phyloP scores from a whole-genome alignment of 306 rosid genomes.

The Quillaja saponaria region DNA sequence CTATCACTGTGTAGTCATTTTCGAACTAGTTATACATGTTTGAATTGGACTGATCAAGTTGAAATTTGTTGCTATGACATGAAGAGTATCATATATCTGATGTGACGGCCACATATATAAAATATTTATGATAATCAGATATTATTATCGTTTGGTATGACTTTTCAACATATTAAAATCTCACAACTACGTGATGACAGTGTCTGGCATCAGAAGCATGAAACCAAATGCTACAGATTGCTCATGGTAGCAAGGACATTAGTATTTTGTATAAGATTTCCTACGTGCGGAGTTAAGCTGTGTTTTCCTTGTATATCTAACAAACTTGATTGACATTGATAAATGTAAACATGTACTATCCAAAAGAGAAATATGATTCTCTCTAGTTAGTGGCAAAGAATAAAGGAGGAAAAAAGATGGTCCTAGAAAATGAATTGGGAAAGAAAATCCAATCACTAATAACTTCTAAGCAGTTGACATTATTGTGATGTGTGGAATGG shows the following conservation, averaged over 20 bases:
- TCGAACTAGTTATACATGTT: constrained; percentile 2
- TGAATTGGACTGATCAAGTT: constrained; percentile 16
- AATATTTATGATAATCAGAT: neutral
- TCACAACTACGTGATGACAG: neutral
- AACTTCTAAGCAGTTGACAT: too few relatives aligned
- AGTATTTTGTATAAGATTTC: neutral
- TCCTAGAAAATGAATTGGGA: too few relatives aligned
- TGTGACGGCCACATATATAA: neutral
- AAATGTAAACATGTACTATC: too few relatives aligned
- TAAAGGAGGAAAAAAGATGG: too few relatives aligned
- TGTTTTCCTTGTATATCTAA: too few relatives aligned
- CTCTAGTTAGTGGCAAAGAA: too few relatives aligned
- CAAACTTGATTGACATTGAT: too few relatives aligned
- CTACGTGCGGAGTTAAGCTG: too few relatives aligned
- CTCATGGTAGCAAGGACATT: neutral
- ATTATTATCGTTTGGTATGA: neutral
- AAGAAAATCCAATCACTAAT: too few relatives aligned
- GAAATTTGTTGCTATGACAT: neutral
- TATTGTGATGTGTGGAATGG: too few relatives aligned
- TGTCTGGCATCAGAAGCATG: neutral
- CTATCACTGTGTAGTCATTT: constrained; percentile 1
- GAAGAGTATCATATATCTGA: neutral
- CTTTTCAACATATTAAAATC: neutral
- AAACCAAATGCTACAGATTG: constrained; percentile 1
- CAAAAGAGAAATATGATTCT: too few relatives aligned